Percentiles rank a stretch among this genome's conserved stretches.
phyloP scores from a whole-genome alignment of 1,139 yeast genomes.

The Candida sojae region DNA sequence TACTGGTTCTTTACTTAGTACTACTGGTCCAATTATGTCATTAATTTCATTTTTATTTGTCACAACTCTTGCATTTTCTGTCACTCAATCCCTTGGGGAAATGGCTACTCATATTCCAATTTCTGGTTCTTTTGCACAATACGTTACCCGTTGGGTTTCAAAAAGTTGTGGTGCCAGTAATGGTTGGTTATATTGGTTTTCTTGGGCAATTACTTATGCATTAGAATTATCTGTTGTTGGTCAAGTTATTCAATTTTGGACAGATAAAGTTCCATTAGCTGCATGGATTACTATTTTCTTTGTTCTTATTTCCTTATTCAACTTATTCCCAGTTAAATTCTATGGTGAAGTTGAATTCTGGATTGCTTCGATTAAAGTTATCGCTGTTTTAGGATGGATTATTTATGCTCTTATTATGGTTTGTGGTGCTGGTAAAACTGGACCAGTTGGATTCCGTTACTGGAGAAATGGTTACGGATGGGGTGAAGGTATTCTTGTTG shows the following conservation, averaged over 20 bases:
- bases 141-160: conserved; percentile 60
- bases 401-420: conserved; percentile 68
- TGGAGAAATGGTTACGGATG: conserved; percentile 94
- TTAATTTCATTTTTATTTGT: conserved; percentile 66
- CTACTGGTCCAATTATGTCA: conserved; percentile 69
- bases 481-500: conserved; percentile 60
- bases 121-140: conserved; percentile 61
- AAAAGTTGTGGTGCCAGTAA: conserved; percentile 78
- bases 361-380: conserved; percentile 64
- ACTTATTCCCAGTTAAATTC: conserved; percentile 44
- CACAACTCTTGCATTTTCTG: conserved; percentile 65
- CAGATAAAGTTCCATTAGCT: conserved; percentile 66
- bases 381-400: conserved; percentile 73
- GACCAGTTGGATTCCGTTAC: conserved; percentile 81
- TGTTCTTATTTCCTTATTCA: conserved; percentile 33
- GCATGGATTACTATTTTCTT: conserved; percentile 77
- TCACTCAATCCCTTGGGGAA: conserved; percentile 72
- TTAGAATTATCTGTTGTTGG: conserved; percentile 81
- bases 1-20: neutral
- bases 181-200: conserved; percentile 85
- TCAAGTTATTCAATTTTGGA: conserved; percentile 76
- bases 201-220: conserved; percentile 84
- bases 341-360: conserved; percentile 50
- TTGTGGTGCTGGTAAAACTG: conserved; percentile 69
- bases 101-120: conserved; percentile 75